phyloP scores from a whole-genome alignment of 805 yeast species.

The Starmerella bacillaris region DNA sequence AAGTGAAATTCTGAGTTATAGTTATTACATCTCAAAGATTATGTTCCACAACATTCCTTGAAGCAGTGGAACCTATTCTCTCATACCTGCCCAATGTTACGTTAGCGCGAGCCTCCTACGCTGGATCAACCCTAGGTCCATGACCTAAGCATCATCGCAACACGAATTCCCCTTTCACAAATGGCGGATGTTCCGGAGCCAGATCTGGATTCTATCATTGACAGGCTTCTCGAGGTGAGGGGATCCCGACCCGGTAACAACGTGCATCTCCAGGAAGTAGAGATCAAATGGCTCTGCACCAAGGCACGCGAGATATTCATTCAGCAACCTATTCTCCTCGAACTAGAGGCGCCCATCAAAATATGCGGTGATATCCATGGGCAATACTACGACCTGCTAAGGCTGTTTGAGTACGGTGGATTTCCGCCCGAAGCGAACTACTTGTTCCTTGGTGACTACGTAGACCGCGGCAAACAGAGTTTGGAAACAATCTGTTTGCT shows the following conservation, averaged over 20 bases:
- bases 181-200: constrained; percentile 45
- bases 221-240: constrained; percentile 88
- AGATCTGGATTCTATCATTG: constrained; percentile 91
- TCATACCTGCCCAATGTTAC: too few species aligned
- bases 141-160: constrained; percentile 13
- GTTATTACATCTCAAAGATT: too few species aligned
- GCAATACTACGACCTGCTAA: constrained; percentile 85
- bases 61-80: too few species aligned
- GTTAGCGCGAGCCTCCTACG: too few species aligned
- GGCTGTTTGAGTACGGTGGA: constrained; percentile 95
- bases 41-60: too few species aligned
- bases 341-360: constrained; percentile 92
- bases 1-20: too few species aligned
- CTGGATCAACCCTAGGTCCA: constrained; percentile 1
- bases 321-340: constrained; percentile 89
- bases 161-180: constrained; percentile 2
- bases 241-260: constrained; percentile 98
- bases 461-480: constrained; percentile 96
- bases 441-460: constrained; percentile 89
- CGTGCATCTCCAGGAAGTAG: constrained; percentile 82
- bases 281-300: constrained; percentile 86
- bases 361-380: constrained; percentile 96
- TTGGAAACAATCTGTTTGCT: constrained; percentile 86
- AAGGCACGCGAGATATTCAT: constrained; percentile 96
- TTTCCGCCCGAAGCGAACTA: constrained; percentile 98